These are phyloP conservation scores for Boletus subparvulus DNA, from an alignment of 768 basidiomycete genomes.

Conservation along the genomic window DNA sequence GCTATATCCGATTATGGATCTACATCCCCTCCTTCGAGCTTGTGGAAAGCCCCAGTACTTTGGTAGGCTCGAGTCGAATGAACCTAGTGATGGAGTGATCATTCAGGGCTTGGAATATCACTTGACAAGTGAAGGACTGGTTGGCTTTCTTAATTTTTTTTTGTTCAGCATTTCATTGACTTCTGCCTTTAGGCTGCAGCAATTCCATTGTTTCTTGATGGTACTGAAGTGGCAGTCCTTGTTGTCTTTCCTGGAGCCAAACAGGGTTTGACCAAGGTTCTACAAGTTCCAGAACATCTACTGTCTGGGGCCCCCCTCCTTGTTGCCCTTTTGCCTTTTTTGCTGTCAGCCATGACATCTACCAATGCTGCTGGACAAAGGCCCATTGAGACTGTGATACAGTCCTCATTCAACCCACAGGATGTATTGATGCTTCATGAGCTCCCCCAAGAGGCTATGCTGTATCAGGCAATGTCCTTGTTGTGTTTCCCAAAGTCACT, in stretches of 20 bases:
- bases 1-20: conserved; percentile 49
- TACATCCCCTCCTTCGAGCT: conserved; percentile 47
- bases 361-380: conserved; percentile 17
- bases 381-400: conserved; percentile 6
- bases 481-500: conserved; percentile 50
- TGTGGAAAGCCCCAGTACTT: conserved; percentile 53
- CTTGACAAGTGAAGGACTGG: conserved; percentile 49
- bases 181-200: conserved; percentile 43
- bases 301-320: conserved; percentile 16
- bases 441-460: conserved; percentile 9
- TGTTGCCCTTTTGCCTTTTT: conserved; percentile 29
- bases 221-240: conserved; percentile 48
- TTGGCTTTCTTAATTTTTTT: conserved; percentile 26
- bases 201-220: conserved; percentile 48
- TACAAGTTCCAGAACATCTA: conserved; percentile 42
- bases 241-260: conserved; percentile 51
- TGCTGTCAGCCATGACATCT: conserved; percentile 15
- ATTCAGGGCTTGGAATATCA: conserved; percentile 44
- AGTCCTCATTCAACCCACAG: conserved; percentile 1
- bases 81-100: conserved; percentile 38
- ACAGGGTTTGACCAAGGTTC: conserved; percentile 33
- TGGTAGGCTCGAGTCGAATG: conserved; percentile 46
- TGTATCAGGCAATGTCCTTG: conserved; percentile 30
- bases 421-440: neutral
- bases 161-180: conserved; percentile 1